Conservation (phyloP, 164 flowering plant genomes). For the Umbilicus rupestris region DNA sequence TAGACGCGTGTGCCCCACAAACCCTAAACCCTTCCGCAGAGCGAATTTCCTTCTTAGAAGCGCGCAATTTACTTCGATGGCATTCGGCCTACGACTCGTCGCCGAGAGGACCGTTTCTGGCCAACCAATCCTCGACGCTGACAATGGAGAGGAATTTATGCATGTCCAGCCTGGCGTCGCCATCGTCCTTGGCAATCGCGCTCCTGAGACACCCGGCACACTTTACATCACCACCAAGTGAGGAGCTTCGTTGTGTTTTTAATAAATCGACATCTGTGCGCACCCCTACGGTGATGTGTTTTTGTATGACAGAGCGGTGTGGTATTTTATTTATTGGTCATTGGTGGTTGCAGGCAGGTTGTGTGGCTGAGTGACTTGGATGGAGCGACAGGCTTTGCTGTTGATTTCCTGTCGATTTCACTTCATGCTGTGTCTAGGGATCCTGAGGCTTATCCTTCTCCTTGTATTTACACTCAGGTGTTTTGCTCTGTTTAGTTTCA, state of each 20-base stretch:
- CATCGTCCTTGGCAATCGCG: constrained; percentile 49
- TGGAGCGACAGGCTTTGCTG: constrained; percentile 57
- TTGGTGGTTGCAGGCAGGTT: constrained; percentile 38
- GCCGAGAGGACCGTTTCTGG: constrained; percentile 42
- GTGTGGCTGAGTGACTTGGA: constrained; percentile 83
- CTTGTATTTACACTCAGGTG: constrained; percentile 90
- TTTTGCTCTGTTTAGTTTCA: neutral
- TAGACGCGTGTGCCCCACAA: too few species aligned
- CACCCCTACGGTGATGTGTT: neutral
- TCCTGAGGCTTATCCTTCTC: constrained; percentile 69
- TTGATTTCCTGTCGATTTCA: constrained; percentile 70
- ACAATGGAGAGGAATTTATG: constrained; percentile 64
- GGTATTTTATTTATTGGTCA: neutral
- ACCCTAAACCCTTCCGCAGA: too few species aligned
- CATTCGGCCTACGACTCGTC: constrained; percentile 45
- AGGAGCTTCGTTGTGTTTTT: constrained; percentile 1
- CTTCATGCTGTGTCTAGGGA: constrained; percentile 89
- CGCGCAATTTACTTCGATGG: constrained; percentile 30
- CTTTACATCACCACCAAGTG: constrained; percentile 78
- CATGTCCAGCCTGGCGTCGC: constrained; percentile 58
- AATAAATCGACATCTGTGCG: neutral
- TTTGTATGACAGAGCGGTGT: neutral
- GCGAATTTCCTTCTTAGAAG: neutral
- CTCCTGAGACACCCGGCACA: constrained; percentile 74
- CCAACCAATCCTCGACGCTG: constrained; percentile 51